These are phyloP conservation scores for Ceratocystis albifundus DNA, from an alignment of 2,329 filamentous ascomycete species.

Conservation along the genomic window DNA sequence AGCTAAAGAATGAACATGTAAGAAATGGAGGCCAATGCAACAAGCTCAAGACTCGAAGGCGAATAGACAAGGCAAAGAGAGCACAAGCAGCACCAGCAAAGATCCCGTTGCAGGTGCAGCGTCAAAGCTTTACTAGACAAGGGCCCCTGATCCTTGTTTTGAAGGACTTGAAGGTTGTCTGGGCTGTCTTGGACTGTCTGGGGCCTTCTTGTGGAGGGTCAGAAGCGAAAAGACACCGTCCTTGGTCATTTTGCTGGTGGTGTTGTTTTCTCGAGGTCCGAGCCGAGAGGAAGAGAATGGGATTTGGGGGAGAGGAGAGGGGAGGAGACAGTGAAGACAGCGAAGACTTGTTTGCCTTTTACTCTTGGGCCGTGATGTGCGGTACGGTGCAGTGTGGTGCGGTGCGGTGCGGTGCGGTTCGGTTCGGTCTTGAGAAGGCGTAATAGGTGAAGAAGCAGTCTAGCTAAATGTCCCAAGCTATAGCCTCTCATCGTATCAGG, in stretches of 20 bases:
- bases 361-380: too few species aligned
- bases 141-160: slow-evolving; percentile 7
- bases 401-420: too few species aligned
- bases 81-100: slow-evolving; percentile 1
- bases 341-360: too few species aligned
- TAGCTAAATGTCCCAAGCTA: not conserved
- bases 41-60: not conserved
- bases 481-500: not conserved
- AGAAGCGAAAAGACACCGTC: slow-evolving; percentile 13
- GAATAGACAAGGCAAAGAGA: not conserved
- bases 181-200: not conserved
- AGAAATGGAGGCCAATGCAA: slow-evolving; percentile 12
- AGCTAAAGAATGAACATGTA: not conserved
- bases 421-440: too few species aligned
- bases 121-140: slow-evolving; percentile 8
- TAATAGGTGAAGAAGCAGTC: too few species aligned
- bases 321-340: not conserved
- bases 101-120: slow-evolving; percentile 3
- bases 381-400: too few species aligned
- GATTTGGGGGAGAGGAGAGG: not conserved
- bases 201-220: slow-evolving; percentile 2
- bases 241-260: slow-evolving; percentile 12
- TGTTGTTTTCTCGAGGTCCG: slow-evolving; percentile 7
- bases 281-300: slow-evolving; percentile 6
- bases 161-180: slow-evolving; percentile 13